These are phyloP conservation scores for Jackrogersella multiformis DNA, from an alignment of 495 filamentous ascomycete genomes.

Conservation along the genomic window DNA sequence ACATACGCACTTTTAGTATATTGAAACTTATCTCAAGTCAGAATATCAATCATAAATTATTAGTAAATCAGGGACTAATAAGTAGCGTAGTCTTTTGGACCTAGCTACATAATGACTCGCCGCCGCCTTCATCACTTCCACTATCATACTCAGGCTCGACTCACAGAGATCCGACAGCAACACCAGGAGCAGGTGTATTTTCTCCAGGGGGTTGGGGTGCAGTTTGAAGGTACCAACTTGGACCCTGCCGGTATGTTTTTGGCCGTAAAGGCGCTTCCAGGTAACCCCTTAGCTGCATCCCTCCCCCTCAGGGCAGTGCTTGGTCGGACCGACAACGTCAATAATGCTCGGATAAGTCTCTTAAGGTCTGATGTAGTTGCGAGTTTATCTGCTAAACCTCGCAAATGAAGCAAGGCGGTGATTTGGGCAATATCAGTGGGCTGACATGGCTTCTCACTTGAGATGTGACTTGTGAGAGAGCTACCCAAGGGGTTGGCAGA, in stretches of 20 bases:
- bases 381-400: not conserved
- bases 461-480: no score
- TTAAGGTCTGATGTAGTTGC: slow-evolving; percentile 6
- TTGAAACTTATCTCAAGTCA: not conserved
- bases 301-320: slow-evolving; percentile 2
- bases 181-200: not conserved
- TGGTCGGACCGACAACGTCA: slow-evolving; percentile 1
- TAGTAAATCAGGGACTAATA: not conserved
- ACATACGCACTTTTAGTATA: not conserved
- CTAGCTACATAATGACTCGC: slow-evolving; percentile 1
- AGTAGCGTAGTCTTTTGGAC: not conserved
- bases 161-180: not conserved
- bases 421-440: not conserved
- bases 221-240: not conserved
- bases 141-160: not conserved
- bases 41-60: not conserved
- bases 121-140: not conserved
- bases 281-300: not conserved
- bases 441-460: no score
- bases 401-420: not conserved
- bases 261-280: slow-evolving; percentile 5
- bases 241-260: not conserved
- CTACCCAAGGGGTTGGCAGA: no score
- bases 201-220: slow-evolving; percentile 19
- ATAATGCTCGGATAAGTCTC: not conserved